A percentile compares a stretch with the other conserved stretches of the same genome.
Evolutionary conservation across 495 filamentous ascomycete species (phyloP).

Genomic region (Neurospora sp.): DNA sequence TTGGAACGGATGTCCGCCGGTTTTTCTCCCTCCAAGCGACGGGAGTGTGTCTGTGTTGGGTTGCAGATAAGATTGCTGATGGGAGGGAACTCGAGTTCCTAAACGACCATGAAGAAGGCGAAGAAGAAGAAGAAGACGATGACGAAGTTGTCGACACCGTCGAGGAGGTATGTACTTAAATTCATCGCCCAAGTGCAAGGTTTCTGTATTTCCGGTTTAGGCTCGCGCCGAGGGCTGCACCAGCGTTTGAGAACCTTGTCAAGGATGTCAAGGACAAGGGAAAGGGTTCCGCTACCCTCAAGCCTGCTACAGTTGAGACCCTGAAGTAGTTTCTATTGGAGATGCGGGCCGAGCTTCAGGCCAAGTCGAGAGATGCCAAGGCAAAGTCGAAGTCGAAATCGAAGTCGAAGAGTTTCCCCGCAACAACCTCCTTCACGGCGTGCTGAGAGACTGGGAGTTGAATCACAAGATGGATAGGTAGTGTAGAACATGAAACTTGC

Average conservation of each 20-base stretch:
- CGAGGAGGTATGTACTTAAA: too few relatives aligned
- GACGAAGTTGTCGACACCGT: too few relatives aligned
- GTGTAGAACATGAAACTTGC: not conserved
- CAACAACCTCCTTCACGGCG: conserved; percentile 78
- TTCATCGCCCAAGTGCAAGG: too few relatives aligned
- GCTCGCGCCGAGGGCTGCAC: conserved; percentile 1
- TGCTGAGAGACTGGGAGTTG: conserved; percentile 91
- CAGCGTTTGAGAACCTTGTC: conserved; percentile 3
- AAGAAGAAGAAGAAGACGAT: too few relatives aligned
- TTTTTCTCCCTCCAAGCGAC: too few relatives aligned
- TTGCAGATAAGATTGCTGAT: conserved; percentile 4
- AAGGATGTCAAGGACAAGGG: not conserved
- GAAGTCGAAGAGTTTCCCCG: conserved; percentile 53
- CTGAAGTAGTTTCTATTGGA: conserved; percentile 1
- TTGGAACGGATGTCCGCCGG: too few relatives aligned
- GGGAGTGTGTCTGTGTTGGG: too few relatives aligned
- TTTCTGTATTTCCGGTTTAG: too few relatives aligned
- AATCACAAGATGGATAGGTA: conserved; percentile 36
- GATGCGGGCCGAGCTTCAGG: not conserved
- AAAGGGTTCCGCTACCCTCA: conserved; percentile 1
- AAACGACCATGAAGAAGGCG: too few relatives aligned
- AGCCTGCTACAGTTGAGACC: conserved; percentile 3
- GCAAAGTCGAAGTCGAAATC: not conserved
- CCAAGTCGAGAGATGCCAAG: not conserved
- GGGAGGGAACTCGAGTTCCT: too few relatives aligned